Conservation (phyloP, 495 filamentous ascomycete species). For the Hypoxylon fragiforme region DNA sequence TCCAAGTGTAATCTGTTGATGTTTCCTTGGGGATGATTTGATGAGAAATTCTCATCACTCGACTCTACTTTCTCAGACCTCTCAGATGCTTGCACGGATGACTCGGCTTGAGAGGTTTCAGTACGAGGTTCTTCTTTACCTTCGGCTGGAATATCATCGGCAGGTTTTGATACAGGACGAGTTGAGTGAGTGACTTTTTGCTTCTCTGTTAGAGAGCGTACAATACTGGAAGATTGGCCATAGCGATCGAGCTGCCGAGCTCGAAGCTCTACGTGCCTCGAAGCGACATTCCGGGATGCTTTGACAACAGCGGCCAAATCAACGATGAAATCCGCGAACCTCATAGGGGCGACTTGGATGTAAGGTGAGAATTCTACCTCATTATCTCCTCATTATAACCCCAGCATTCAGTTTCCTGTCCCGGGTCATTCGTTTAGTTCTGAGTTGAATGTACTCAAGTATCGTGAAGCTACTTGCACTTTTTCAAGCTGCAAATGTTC, state of each 20-base stretch:
- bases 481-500: background rate
- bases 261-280: slow-evolving; percentile 78
- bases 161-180: background rate
- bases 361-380: slow-evolving; percentile 19
- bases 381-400: slow-evolving; percentile 20
- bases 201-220: slow-evolving; percentile 65
- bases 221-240: slow-evolving; percentile 73
- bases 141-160: slow-evolving; percentile 1
- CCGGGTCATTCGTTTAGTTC: slow-evolving; percentile 3
- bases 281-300: slow-evolving; percentile 75
- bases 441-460: too few species aligned
- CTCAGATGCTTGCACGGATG: background rate
- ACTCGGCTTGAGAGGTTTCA: slow-evolving; percentile 1
- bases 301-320: slow-evolving; percentile 78
- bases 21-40: slow-evolving; percentile 1
- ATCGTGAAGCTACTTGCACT: slow-evolving; percentile 6
- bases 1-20: background rate
- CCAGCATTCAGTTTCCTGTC: slow-evolving; percentile 1
- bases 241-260: slow-evolving; percentile 78
- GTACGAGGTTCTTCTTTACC: slow-evolving; percentile 5
- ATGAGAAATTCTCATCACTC: background rate
- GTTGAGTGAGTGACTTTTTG: slow-evolving; percentile 33
- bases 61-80: slow-evolving; percentile 1
- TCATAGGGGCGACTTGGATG: slow-evolving; percentile 39
- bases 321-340: slow-evolving; percentile 60